Evolutionary conservation across 2,329 filamentous ascomycete genomes (phyloP).

Genomic region (Neopestalotiopsis clavispora): DNA sequence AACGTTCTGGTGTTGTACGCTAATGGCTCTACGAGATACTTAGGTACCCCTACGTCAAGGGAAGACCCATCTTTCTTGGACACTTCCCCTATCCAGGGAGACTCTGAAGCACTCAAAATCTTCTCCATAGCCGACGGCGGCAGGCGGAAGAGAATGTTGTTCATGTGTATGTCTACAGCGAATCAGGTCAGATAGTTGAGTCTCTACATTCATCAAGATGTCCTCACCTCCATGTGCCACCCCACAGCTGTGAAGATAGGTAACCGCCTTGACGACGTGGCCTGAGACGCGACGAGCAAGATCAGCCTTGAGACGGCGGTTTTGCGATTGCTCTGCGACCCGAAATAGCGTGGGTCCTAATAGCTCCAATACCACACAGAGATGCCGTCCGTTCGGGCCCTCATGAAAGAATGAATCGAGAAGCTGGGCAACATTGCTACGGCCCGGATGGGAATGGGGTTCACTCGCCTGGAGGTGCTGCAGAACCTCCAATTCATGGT

Average conservation of each 20-base stretch:
- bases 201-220: neutral
- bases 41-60: neutral
- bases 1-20: neutral
- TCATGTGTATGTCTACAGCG: neutral
- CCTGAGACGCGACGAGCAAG: neutral
- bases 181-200: neutral
- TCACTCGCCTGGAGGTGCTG: neutral
- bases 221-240: neutral
- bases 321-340: neutral
- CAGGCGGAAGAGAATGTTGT: neutral
- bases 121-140: neutral
- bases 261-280: neutral
- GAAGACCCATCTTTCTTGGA: neutral
- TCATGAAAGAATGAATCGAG: neutral
- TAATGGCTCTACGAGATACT: conserved; percentile 2
- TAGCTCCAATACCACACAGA: neutral
- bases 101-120: neutral
- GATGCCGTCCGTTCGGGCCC: neutral
- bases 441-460: neutral
- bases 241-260: neutral
- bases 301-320: neutral
- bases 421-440: neutral
- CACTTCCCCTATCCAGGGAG: neutral
- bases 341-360: neutral
- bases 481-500: neutral